Base-by-base conservation (phyloP, 805 yeast species). In the Cyberlindnera maclurae region DNA sequence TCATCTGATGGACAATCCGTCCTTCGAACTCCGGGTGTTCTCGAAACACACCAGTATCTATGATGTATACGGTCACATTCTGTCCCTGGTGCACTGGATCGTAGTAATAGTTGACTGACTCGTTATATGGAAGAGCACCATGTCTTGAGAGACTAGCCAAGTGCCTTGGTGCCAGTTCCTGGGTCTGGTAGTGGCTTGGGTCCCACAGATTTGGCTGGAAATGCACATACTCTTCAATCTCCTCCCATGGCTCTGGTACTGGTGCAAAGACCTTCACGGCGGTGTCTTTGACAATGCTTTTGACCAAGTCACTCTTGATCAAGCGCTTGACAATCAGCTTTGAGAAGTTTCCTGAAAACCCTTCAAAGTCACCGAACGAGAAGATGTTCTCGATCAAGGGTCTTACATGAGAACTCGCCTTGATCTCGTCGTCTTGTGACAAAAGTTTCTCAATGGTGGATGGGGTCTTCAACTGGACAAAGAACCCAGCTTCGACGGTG, bases 1-100 rank as follows among this genome's bases (percentile, higher is more conserved):
- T 84, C 7, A 65, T 69, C 1, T 89, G 89, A 41, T 60, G 55
- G 6, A 46, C 49, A 7, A 80, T 85, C 38, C 90, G 62, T 1
- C 77, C 79, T 49, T 71, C 79, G 52, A 83, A 63, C 31, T 79
- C 82, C n/a, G 73, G 74, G 52, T 78, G 81, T 6, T 65, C 68
- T 11, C 65, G 66, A 46, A 61, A 63, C n/a, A 83, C 77, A 12
- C 97, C 97, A 2, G 95, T 82, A 59, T 88, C 97, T 39, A 87
- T 68, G 32, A 89, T 75, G 56, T 88, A 88, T 0, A 80, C 90
- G 40, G 73, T 72, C 3, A 85, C 83, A 31, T 70, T 74, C 37
- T 64, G 63, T 0, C 95, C 95, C 33, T 59, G 57, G 18, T 57
- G 57, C 0, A 60, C 57, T 0, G 54, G 54, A 34, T 75, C 73